Conservation (phyloP, 495 filamentous ascomycete species). For the Xanthoparmelia taractica region DNA sequence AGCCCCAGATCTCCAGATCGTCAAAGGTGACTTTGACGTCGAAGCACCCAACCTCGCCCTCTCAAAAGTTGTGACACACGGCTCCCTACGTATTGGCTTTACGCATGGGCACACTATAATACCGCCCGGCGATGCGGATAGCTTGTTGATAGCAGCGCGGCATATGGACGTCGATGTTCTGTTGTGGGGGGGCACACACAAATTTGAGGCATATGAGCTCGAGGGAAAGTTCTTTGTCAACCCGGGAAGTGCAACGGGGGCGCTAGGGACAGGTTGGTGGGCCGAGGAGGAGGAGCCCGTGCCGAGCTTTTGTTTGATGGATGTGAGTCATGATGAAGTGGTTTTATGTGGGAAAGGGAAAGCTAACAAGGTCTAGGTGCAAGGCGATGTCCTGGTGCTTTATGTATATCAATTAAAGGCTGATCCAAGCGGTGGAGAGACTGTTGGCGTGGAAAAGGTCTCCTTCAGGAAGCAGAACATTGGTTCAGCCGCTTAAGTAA, state of each 20-base stretch:
- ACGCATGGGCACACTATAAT: slow-evolving; percentile 95
- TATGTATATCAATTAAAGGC: slow-evolving; percentile 96
- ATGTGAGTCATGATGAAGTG: slow-evolving; percentile 55
- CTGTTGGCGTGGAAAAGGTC: slow-evolving; percentile 94
- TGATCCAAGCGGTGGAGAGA: slow-evolving; percentile 80
- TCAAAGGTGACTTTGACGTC: slow-evolving; percentile 88
- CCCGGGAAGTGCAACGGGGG: slow-evolving; percentile 88
- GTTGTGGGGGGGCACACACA: slow-evolving; percentile 94
- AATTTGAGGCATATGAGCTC: slow-evolving; percentile 96
- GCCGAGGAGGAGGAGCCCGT: slow-evolving; percentile 70
- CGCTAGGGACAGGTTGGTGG: slow-evolving; percentile 65
- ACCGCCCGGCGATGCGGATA: slow-evolving; percentile 81
- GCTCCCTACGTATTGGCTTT: slow-evolving; percentile 87
- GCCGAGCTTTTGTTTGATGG: slow-evolving; percentile 98
- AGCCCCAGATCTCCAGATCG: slow-evolving; percentile 90
- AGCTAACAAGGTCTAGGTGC: slow-evolving; percentile 55
- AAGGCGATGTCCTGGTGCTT: slow-evolving; percentile 92
- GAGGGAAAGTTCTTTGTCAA: slow-evolving; percentile 99
- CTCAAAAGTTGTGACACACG: slow-evolving; percentile 90
- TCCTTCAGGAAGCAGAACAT: slow-evolving; percentile 77
- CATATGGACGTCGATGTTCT: slow-evolving; percentile 96
- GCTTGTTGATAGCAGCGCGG: slow-evolving; percentile 83
- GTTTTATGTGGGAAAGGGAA: background rate
- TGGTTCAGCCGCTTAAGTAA: slow-evolving; percentile 22
- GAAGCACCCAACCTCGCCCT: slow-evolving; percentile 85